Evolutionary conservation across 106 monocot genomes (phyloP).

Genomic region (Allium cepa): DNA sequence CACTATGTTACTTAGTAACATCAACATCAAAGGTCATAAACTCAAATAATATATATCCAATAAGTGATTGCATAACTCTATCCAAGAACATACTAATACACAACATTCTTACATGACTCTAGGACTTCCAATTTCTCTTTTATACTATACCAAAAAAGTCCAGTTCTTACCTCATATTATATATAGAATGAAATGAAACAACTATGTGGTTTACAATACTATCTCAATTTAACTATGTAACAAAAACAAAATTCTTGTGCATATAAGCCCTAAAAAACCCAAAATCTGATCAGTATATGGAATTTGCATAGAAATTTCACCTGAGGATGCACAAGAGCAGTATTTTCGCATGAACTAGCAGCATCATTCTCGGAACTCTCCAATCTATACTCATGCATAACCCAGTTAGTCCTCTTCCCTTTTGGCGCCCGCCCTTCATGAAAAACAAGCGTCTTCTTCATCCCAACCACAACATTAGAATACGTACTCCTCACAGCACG

Average conservation of each 20-base stretch:
- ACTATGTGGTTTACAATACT: too few species aligned
- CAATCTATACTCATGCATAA: slow-evolving; percentile 92
- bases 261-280: background rate
- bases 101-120: too few species aligned
- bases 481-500: slow-evolving; percentile 22
- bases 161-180: too few species aligned
- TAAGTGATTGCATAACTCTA: too few species aligned
- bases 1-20: too few species aligned
- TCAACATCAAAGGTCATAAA: too few species aligned
- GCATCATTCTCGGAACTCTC: slow-evolving; percentile 11
- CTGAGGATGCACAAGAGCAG: background rate
- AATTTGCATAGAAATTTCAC: background rate
- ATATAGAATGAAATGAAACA: too few species aligned
- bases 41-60: too few species aligned
- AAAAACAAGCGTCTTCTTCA: slow-evolving; percentile 89
- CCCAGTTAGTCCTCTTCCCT: slow-evolving; percentile 77
- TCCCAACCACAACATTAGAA: slow-evolving; percentile 25
- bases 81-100: too few species aligned
- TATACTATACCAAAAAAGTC: too few species aligned
- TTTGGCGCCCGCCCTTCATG: slow-evolving; percentile 58
- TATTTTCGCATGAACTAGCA: background rate
- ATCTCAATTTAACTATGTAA: too few species aligned
- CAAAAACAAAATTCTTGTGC: background rate
- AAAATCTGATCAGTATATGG: background rate
- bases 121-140: too few species aligned